Evolutionary conservation across 2,329 filamentous ascomycete genomes (phyloP).

Genomic region (Plenodomus lindquistii): DNA sequence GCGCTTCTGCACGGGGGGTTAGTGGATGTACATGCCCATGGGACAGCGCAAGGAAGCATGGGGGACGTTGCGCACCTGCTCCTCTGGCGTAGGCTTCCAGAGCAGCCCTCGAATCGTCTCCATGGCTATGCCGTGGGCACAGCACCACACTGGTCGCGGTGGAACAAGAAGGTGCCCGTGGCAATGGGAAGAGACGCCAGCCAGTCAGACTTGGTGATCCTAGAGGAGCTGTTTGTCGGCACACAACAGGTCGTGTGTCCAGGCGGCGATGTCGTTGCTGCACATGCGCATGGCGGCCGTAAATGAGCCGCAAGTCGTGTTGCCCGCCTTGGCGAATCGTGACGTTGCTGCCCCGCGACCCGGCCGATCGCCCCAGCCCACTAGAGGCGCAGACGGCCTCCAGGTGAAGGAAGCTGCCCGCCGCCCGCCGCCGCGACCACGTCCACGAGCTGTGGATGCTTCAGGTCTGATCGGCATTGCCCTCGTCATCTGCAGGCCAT

Average conservation of each 20-base stretch:
- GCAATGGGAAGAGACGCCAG: background rate
- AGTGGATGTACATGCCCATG: conserved; percentile 3
- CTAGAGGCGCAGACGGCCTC: conserved; percentile 12
- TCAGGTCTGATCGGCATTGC: too few species aligned
- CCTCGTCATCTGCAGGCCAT: too few species aligned
- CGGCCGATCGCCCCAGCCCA: conserved; percentile 20
- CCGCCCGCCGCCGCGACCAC: too few species aligned
- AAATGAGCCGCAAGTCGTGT: background rate
- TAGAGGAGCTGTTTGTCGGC: too few species aligned
- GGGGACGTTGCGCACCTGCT: conserved; percentile 69
- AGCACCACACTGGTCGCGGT: background rate
- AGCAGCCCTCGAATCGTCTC: conserved; percentile 85
- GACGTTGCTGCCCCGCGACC: conserved; percentile 30
- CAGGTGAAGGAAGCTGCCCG: background rate
- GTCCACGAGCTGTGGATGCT: background rate
- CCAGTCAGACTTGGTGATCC: too few species aligned
- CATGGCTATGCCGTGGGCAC: conserved; percentile 58
- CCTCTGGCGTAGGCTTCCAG: conserved; percentile 88
- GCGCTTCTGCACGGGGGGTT: conserved; percentile 67
- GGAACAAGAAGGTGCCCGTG: background rate
- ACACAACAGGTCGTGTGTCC: too few species aligned
- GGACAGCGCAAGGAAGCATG: background rate
- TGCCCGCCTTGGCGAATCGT: conserved; percentile 7
- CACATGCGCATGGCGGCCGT: conserved; percentile 6
- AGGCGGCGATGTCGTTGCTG: too few species aligned